Evolutionary conservation across 495 filamentous ascomycete genomes (phyloP).

Genomic region (Apodospora peruviana): DNA sequence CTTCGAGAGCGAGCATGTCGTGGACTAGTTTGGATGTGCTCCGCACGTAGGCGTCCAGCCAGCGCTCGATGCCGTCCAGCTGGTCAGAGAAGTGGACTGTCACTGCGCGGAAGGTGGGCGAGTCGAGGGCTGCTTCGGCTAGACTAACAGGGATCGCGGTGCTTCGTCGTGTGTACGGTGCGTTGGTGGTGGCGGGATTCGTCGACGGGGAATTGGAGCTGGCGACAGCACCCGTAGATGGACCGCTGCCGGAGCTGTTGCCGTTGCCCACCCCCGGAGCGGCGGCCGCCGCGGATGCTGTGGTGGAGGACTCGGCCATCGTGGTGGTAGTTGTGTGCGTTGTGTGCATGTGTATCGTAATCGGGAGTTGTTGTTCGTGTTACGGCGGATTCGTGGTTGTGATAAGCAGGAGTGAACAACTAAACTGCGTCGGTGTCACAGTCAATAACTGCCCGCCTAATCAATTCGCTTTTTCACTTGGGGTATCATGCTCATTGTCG

Average conservation of each 20-base stretch:
- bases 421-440: no score
- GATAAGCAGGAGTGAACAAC: no score
- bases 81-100: slow-evolving; percentile 87
- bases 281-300: no score
- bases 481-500: no score
- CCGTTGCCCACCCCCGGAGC: neutral
- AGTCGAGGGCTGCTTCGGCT: slow-evolving; percentile 93
- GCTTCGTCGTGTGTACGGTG: no score
- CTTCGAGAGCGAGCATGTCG: slow-evolving; percentile 67
- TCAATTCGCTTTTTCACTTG: no score
- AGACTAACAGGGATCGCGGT: slow-evolving; percentile 69
- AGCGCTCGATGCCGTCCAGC: slow-evolving; percentile 84
- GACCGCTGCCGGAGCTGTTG: neutral
- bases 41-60: slow-evolving; percentile 83
- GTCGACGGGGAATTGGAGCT: neutral
- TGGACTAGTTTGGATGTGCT: slow-evolving; percentile 70
- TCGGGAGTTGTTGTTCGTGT: no score
- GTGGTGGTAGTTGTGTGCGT: neutral
- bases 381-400: no score
- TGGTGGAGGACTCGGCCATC: neutral
- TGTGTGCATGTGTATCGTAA: no score
- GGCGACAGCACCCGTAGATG: no score
- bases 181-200: no score
- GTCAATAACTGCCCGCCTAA: no score
- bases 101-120: slow-evolving; percentile 87